Evolutionary conservation across 2,329 filamentous ascomycete genomes (phyloP), one percentile per base, ranked within the genome.

Genomic region (Achaetomium macrosporum): DNA sequence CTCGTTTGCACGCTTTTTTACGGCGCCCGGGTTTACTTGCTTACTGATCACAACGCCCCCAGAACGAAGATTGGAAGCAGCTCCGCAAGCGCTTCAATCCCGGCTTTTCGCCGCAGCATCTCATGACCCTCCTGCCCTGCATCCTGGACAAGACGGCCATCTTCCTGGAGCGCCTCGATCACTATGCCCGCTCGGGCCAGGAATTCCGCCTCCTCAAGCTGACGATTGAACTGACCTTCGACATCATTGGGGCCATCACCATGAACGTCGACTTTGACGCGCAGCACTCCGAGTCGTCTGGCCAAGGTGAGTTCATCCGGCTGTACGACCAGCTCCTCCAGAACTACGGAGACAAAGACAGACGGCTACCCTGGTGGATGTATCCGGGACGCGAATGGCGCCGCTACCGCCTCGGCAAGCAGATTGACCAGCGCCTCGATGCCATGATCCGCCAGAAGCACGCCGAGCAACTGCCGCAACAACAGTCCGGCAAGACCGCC

Each of bases 91-190:
- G 65, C 25, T 69, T 67, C 57, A 71, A 68, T 55, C 67, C 66
- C 0, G 70, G 68, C 1, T 73, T 72, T 46, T 65, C 70, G 1
- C 68, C 67, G 1, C 66, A 69, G 48, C 67, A 72, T 33, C 61
- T 73, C n/a, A 64, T 70, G 53, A 66, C 62, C 4, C 59, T 72
- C 1, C 52, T 72, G 47, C 69, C 68, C 0, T 57, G 57, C 36
- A 69, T 72, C 41, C 42, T 71, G 5, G 68, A 71, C 19, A 72
- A 71, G 56, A 63, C 61, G 0, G 40, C 47, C 30, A 56, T 59
- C 1, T 69, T 71, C 41, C 19, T 70, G 3, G 45, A 58, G 1
- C 61, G 64, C 19, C 61, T 72, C 5, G 67, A 71, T 44, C 37
- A 47, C 16, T 61, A 63, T 20, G 63, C 64, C 13, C 29, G 33